These are phyloP conservation scores for Zygosaccharomyces sapae DNA, from an alignment of 1,139 yeast species.

Conservation along the genomic window DNA sequence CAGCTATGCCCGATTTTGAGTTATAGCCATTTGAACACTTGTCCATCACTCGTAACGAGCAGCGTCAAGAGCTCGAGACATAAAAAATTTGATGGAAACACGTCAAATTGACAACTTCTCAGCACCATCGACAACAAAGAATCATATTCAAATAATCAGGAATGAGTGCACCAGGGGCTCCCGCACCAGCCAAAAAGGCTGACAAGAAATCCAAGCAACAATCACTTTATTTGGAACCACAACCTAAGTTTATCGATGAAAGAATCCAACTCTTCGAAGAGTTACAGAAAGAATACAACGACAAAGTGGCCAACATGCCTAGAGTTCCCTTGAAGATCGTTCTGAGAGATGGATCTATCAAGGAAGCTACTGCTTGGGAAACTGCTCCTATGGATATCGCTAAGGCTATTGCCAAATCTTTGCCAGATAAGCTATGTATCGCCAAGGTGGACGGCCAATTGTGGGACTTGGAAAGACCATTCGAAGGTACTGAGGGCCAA, in stretches of 20 bases:
- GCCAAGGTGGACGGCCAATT: constrained; percentile 84
- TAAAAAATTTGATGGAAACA: constrained; percentile 2
- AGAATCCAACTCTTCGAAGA: constrained; percentile 77
- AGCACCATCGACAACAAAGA: neutral
- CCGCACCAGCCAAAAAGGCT: constrained; percentile 17
- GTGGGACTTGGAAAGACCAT: constrained; percentile 96
- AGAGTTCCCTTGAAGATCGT: constrained; percentile 69
- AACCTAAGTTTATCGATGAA: constrained; percentile 75
- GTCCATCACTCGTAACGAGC: constrained; percentile 3
- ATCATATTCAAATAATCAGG: neutral
- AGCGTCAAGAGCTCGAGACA: neutral
- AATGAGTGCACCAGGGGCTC: constrained; percentile 33
- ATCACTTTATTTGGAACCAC: constrained; percentile 60
- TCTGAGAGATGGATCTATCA: constrained; percentile 77
- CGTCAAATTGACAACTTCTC: neutral
- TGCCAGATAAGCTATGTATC: constrained; percentile 80
- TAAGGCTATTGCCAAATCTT: constrained; percentile 78
- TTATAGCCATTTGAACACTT: neutral
- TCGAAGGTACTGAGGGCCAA: constrained; percentile 52
- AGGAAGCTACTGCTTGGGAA: constrained; percentile 81
- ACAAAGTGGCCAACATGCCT: constrained; percentile 56
- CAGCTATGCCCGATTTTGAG: neutral
- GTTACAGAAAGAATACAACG: constrained; percentile 75
- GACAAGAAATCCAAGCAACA: constrained; percentile 31
- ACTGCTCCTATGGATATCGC: constrained; percentile 90